Evolutionary conservation across 768 basidiomycete species (phyloP).

Genomic region (Crucibulum laeve): DNA sequence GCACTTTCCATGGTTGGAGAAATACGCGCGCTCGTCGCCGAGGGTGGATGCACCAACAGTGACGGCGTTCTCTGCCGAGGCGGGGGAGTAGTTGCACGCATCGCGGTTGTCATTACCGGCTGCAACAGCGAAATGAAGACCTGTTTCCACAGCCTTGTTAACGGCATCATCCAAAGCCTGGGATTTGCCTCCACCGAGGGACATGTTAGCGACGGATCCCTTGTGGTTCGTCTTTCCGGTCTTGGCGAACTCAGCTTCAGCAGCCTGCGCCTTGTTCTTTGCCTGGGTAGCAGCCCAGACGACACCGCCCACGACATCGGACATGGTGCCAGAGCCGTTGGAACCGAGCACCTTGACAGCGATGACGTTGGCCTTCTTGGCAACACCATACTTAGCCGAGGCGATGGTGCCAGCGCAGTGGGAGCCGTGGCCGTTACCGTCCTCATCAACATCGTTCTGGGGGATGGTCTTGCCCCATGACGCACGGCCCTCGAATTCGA

Average conservation of each 20-base stretch:
- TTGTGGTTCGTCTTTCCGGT: conserved; percentile 84
- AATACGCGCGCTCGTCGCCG: conserved; percentile 78
- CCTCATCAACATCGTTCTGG: conserved; percentile 74
- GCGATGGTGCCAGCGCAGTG: conserved; percentile 97
- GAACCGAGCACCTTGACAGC: conserved; percentile 95
- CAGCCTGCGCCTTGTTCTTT: conserved; percentile 48
- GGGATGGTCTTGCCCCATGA: conserved; percentile 94
- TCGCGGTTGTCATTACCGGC: conserved; percentile 88
- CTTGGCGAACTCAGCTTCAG: conserved; percentile 58
- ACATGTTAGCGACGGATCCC: conserved; percentile 97
- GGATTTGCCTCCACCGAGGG: conserved; percentile 93
- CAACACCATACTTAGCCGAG: conserved; percentile 91
- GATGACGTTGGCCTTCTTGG: conserved; percentile 85
- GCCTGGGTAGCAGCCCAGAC: conserved; percentile 66
- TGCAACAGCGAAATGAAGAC: conserved; percentile 96
- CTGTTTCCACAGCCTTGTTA: conserved; percentile 74
- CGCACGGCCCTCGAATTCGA: conserved; percentile 87
- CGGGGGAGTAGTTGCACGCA: conserved; percentile 92
- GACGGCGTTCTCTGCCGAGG: conserved; percentile 81
- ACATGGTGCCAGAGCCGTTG: conserved; percentile 93
- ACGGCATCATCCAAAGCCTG: conserved; percentile 80
- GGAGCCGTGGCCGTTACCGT: conserved; percentile 94
- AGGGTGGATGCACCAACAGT: conserved; percentile 93
- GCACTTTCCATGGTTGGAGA: conserved; percentile 89
- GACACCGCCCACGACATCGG: conserved; percentile 89